Evolutionary conservation across 2,329 filamentous ascomycete genomes (phyloP), one percentile per base, ranked within the genome.

Genomic region (Helotiales sp.): DNA sequence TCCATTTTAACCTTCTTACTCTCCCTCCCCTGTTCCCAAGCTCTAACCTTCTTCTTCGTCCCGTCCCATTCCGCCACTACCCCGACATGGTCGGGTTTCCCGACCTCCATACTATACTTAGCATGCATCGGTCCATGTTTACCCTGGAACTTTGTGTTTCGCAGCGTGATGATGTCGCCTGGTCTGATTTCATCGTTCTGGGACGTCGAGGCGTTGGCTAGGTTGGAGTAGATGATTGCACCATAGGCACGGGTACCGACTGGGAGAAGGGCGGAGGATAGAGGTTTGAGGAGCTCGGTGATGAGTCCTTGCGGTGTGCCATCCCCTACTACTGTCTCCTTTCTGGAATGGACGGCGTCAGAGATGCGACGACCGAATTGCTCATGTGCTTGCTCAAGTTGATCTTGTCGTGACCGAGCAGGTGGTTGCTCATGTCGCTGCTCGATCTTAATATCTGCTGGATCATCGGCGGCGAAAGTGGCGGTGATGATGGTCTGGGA

Each of bases 51-150:
- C 82, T 96, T 96, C 83, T 97, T 96, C 38, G 91, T 96, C 2
- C 95, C 95, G 73, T 99, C 95, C 95, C 95, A 99, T 73, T 99
- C 95, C 9, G 91, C 84, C 3, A 99, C 93, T 2, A 99, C 78
- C 2, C 84, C 95, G 0, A 98, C 93, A 69, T 99, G 95, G 9
- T 84, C 91, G 3, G 84, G 85, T 71, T 91, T 95, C 63, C 92
- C 93, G 1, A 97, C 90, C 66, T 99, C 95, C 52, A 85, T 79
- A 49, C 81, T 87, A 73, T 99, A 99, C 73, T 97, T 98, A 64
- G 90, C 89, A 71, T 98, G 93, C 89, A 99, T 93, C 4, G 92
- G 84, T 1, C 95, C 95, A 66, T 93, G 91, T 74, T 97, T 96
- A 58, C 95, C 95, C 74, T 97, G 91, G 76, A 99, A 97, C 64